Evolutionary conservation across 495 filamentous ascomycete genomes (phyloP).

Genomic region (Penicillium tannophilum): DNA sequence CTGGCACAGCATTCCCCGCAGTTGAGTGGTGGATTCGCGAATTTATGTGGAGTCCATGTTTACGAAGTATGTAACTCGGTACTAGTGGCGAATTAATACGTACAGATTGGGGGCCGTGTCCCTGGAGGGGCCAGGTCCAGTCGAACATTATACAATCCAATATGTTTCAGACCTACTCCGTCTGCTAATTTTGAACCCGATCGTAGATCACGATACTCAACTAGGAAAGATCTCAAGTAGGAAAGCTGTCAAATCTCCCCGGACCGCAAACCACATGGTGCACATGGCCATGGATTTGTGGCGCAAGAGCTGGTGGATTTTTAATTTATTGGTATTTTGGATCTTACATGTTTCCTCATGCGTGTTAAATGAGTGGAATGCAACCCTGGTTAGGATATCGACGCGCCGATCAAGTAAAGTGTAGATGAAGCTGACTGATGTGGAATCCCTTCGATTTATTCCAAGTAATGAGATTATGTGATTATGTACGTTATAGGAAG

Average conservation of each 20-base stretch:
- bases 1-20: background rate
- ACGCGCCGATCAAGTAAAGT: background rate
- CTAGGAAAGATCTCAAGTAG: conserved; percentile 2
- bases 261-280: background rate
- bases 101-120: background rate
- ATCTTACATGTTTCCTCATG: background rate
- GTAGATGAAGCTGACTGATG: background rate
- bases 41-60: background rate
- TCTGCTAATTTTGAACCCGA: background rate
- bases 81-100: background rate
- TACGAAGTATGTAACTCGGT: background rate
- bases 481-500: too few species aligned
- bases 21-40: background rate
- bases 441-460: too few species aligned
- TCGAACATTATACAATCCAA: background rate
- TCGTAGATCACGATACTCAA: background rate
- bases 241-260: background rate
- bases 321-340: background rate
- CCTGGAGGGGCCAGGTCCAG: background rate
- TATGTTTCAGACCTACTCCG: background rate
- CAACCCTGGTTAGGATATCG: background rate
- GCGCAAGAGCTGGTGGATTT: background rate
- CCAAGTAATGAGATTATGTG: background rate
- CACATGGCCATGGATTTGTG: background rate
- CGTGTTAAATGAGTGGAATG: conserved; percentile 1